Evolutionary conservation across 805 yeast genomes (phyloP).

Genomic region (Ogataea nakhonphanomensis): DNA sequence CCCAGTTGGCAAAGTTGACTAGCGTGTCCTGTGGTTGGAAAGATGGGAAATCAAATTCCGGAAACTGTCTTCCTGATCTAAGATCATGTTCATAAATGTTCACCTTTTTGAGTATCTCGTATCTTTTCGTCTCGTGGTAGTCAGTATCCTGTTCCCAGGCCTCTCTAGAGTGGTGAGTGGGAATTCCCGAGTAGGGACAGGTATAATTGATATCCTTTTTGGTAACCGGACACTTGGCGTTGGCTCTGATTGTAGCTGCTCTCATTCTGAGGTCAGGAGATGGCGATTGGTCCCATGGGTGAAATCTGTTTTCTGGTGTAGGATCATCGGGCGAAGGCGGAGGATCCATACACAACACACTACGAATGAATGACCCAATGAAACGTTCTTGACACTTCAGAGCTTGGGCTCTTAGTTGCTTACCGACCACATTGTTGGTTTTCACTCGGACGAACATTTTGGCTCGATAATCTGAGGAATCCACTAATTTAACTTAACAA

Average conservation of each 20-base stretch:
- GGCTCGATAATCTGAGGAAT: background rate
- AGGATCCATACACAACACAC: slow-evolving; percentile 48
- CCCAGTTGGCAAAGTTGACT: slow-evolving; percentile 85
- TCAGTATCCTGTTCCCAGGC: slow-evolving; percentile 83
- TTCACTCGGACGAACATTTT: slow-evolving; percentile 6
- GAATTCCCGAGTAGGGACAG: slow-evolving; percentile 93
- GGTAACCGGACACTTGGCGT: slow-evolving; percentile 90
- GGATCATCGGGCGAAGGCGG: slow-evolving; percentile 66
- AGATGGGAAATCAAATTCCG: slow-evolving; percentile 92
- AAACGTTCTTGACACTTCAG: slow-evolving; percentile 2
- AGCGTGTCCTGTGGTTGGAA: slow-evolving; percentile 70
- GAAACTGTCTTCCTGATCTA: slow-evolving; percentile 89
- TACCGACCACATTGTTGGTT: slow-evolving; percentile 1
- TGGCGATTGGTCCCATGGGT: slow-evolving; percentile 92
- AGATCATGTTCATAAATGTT: slow-evolving; percentile 93
- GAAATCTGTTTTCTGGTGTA: slow-evolving; percentile 68
- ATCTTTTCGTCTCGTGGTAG: slow-evolving; percentile 64
- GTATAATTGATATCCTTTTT: slow-evolving; percentile 73
- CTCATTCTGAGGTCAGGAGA: slow-evolving; percentile 81
- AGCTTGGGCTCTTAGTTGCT: background rate
- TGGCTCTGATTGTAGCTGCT: slow-evolving; percentile 85
- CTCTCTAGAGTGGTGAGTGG: slow-evolving; percentile 86
- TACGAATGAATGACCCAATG: slow-evolving; percentile 34
- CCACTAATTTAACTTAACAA: background rate
- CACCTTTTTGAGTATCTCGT: slow-evolving; percentile 77